Conservation (phyloP, 371 early-diverging fungal species). For the Saksenaea oblongispora region DNA sequence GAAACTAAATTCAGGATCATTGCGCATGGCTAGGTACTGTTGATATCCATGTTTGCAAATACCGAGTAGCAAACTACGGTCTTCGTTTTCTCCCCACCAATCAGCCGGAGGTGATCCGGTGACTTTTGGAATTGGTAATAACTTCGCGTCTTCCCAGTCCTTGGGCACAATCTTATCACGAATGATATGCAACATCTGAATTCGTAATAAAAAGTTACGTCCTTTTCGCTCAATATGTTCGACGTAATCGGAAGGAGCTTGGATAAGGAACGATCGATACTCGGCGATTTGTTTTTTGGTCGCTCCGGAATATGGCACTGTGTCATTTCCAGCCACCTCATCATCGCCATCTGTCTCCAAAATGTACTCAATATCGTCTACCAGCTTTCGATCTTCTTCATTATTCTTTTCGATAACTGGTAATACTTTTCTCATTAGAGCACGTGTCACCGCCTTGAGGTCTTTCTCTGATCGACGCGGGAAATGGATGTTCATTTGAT, state of each 20-base stretch:
- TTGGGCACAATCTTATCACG: conserved; percentile 63
- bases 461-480: conserved; percentile 59
- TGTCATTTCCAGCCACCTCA: conserved; percentile 30
- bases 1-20: conserved; percentile 71
- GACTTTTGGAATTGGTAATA: conserved; percentile 59
- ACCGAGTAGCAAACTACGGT: conserved; percentile 74
- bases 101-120: conserved; percentile 56
- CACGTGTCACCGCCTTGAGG: conserved; percentile 52
- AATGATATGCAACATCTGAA: conserved; percentile 74
- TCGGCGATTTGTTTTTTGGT: conserved; percentile 60
- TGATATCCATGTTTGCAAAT: conserved; percentile 83
- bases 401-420: conserved; percentile 27
- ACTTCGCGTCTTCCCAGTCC: conserved; percentile 56
- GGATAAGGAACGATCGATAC: conserved; percentile 64
- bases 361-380: conserved; percentile 37
- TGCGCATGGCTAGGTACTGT: conserved; percentile 61
- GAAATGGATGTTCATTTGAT: conserved; percentile 55
- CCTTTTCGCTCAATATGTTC: conserved; percentile 70
- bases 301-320: conserved; percentile 61
- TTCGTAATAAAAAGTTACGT: conserved; percentile 68
- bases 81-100: conserved; percentile 82
- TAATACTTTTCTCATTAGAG: conserved; percentile 33
- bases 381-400: conserved; percentile 39
- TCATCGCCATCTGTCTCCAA: conserved; percentile 32
- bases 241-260: conserved; percentile 69